Evolutionary conservation across 495 filamentous ascomycete species (phyloP).

Genomic region (Entonaema liquescens): DNA sequence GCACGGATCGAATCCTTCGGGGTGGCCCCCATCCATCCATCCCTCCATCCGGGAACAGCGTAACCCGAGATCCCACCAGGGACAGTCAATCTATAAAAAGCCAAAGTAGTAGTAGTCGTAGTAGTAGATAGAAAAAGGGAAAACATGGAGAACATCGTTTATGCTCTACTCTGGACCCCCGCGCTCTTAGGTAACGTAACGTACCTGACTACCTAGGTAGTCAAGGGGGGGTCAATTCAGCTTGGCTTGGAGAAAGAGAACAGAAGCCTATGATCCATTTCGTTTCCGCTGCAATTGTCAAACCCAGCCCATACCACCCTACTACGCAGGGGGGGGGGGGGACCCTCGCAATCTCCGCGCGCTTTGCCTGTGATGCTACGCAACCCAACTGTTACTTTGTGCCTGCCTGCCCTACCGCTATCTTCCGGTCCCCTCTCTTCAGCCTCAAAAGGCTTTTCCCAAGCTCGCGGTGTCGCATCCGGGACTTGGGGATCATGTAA

Average conservation of each 20-base stretch:
- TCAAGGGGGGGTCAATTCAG: too few species aligned
- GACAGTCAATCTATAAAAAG: neutral
- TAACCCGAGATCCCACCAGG: too few species aligned
- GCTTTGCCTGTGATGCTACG: neutral
- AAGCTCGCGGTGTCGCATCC: neutral
- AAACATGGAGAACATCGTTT: too few species aligned
- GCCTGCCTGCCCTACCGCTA: neutral
- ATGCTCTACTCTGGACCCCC: neutral
- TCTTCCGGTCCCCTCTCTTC: neutral
- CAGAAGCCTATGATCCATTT: too few species aligned
- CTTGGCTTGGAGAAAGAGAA: too few species aligned
- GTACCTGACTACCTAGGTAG: too few species aligned
- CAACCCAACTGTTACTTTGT: neutral
- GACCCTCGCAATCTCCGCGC: neutral
- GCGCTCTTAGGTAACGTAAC: neutral
- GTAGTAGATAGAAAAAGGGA: neutral
- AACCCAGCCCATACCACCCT: neutral
- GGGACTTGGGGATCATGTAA: neutral
- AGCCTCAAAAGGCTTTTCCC: neutral
- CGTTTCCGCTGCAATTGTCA: neutral
- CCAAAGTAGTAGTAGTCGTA: too few species aligned
- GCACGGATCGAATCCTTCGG: neutral
- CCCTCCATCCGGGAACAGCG: neutral
- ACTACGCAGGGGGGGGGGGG: neutral
- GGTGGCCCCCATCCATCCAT: neutral